Evolutionary conservation across 108 stramenopile genomes (phyloP).

Genomic region (Fragilaria radians): DNA sequence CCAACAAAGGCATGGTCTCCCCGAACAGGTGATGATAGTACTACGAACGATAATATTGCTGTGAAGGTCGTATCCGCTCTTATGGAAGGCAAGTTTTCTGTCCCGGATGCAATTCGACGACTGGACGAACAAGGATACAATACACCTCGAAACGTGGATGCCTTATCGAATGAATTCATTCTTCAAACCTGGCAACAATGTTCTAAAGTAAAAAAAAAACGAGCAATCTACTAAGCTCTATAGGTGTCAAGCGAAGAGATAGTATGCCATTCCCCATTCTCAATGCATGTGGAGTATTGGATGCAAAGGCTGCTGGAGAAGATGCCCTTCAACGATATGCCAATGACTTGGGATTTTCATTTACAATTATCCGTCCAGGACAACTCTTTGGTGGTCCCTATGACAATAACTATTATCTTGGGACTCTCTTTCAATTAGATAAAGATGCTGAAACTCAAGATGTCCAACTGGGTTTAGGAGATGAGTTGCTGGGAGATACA

Average conservation of each 20-base stretch:
- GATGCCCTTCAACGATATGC: slow-evolving; percentile 31
- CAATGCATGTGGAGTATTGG: slow-evolving; percentile 71
- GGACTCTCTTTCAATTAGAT: slow-evolving; percentile 40
- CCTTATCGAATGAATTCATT: slow-evolving; percentile 33
- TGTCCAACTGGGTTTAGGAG: slow-evolving; percentile 7
- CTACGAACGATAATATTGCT: too few relatives aligned
- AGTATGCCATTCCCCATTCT: slow-evolving; percentile 68
- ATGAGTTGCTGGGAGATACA: slow-evolving; percentile 22
- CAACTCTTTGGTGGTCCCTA: slow-evolving; percentile 60
- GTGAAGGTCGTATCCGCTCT: slow-evolving; percentile 18
- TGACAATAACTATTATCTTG: slow-evolving; percentile 53
- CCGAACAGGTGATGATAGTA: slow-evolving; percentile 20
- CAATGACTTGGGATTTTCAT: slow-evolving; percentile 21
- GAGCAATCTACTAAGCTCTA: slow-evolving; percentile 44
- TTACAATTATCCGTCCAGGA: slow-evolving; percentile 48
- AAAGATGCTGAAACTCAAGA: slow-evolving; percentile 23
- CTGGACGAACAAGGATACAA: slow-evolving; percentile 36
- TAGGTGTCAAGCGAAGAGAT: slow-evolving; percentile 48
- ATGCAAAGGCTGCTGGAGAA: slow-evolving; percentile 62
- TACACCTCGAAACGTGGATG: slow-evolving; percentile 62
- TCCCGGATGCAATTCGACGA: slow-evolving; percentile 15
- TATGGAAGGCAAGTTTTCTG: slow-evolving; percentile 14
- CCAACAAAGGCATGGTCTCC: slow-evolving; percentile 50
- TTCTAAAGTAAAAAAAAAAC: slow-evolving; percentile 19
- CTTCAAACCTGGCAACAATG: slow-evolving; percentile 14